Evolutionary conservation across 1,284 basidiomycete genomes (phyloP), one percentile per base, ranked within the genome.

Genomic region (Leccinum subfulvum): DNA sequence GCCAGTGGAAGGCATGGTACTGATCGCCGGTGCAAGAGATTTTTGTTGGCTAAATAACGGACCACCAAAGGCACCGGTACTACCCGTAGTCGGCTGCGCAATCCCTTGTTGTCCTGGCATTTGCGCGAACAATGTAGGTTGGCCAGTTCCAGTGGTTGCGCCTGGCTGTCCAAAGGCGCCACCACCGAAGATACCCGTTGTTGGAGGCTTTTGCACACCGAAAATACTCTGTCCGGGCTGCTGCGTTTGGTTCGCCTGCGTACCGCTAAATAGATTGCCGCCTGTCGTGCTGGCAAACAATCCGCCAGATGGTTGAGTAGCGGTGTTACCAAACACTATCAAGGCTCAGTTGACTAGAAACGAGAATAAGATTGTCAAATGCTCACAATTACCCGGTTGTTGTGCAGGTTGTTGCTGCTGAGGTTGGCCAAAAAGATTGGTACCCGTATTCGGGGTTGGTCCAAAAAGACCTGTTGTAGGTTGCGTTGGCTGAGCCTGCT

Each of bases 221-320:
- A 82, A 79, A 26, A 78, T 64, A 63, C 67, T 66, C 61, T 76
- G 75, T n/a, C 69, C 68, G 13, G 70, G 64, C 14, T 78, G 78
- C 58, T 76, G 77, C 4, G 60, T 53, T 59, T 73, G 74, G 44
- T 69, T 68, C 59, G 73, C 72, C 60, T 79, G 78, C 6, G 71
- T 66, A 57, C 73, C 71, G 52, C 84, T 82, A 68, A 91, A 90
- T 14, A 90, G 71, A 56, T 72, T 74, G 30, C 65, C 74, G 21
- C 63, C 69, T 59, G 71, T 66, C 51, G 69, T 64, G 14, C 65
- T 65, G 30, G 77, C 76, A 57, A 80, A 78, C 53, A 79, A 61
- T 37, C 77, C 74, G 26, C 68, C 69, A 47, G 65, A 67, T 30
- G 66, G 69, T 64, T 68, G 75, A 4, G 68, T 49, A 35, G 71